These are phyloP conservation scores for Carex arenaria DNA, from an alignment of 202 grass and related monocot genomes.

Conservation along the genomic window DNA sequence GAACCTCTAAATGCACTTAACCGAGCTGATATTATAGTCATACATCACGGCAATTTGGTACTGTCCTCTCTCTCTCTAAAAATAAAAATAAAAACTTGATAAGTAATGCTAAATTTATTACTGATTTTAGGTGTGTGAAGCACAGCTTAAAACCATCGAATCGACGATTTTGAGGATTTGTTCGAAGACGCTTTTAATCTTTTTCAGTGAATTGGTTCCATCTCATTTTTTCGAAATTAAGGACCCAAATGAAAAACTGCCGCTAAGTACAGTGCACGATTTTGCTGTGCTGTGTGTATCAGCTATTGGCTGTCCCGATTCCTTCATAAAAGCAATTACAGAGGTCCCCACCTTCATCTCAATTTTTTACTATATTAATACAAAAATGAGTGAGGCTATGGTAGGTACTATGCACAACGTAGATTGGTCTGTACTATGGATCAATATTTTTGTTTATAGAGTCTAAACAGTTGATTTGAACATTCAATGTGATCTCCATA, in stretches of 20 bases:
- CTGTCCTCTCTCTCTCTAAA: background rate
- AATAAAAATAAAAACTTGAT: background rate
- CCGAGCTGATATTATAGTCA: constrained; percentile 64
- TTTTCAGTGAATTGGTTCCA: constrained; percentile 65
- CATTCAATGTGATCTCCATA: too few species aligned
- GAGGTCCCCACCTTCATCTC: constrained; percentile 32
- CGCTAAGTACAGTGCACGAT: constrained; percentile 42
- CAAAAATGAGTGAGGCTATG: background rate
- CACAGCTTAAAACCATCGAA: constrained; percentile 32
- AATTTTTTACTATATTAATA: constrained; percentile 5
- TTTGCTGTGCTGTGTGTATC: constrained; percentile 64
- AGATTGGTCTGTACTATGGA: too few species aligned
- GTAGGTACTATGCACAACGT: too few species aligned
- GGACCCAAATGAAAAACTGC: constrained; percentile 30
- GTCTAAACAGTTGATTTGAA: too few species aligned
- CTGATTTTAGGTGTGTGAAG: constrained; percentile 53
- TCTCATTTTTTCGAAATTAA: constrained; percentile 77
- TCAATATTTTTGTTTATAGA: too few species aligned
- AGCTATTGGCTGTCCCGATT: constrained; percentile 73
- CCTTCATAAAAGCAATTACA: constrained; percentile 53
- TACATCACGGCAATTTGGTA: constrained; percentile 83
- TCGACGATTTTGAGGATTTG: constrained; percentile 32
- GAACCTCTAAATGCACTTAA: constrained; percentile 54
- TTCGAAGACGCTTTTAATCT: constrained; percentile 27
- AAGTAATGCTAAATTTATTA: constrained; percentile 32